Evolutionary conservation across 495 filamentous ascomycete species (phyloP), one percentile per base, ranked within the genome.

Genomic region (Hypoxylon cercidicola): DNA sequence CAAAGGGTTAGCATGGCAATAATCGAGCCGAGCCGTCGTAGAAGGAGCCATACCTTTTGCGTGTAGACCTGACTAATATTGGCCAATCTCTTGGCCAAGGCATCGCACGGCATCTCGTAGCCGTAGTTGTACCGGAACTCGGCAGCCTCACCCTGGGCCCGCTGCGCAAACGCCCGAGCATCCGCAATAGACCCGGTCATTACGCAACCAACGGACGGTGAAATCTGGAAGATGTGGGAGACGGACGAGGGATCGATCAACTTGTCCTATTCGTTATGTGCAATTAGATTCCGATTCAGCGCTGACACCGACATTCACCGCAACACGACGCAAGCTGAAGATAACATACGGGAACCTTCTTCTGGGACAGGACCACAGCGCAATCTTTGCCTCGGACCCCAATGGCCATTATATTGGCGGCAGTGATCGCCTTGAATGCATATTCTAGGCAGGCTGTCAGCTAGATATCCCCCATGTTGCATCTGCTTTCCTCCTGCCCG

Each of bases 21-120:
- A n/a, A 19, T 30, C 37, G 25, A 52, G 23, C 65, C 21, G 39
- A 40, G 15, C 39, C 39, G 50, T 66, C 41, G 65, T 61, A 60
- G 47, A 49, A 12, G 23, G 44, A 57, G 51, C 72, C 89, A 74
- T 84, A 96, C 95, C 77, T 93, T 84, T 80, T 99, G 95, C 62
- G 95, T 99, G 79, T 98, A 99, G 54, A 99, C 95, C 78, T 99
- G 95, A 80, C 92, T 97, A 81, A 99, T 97, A 76, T 99, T 99
- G 68, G 95, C 95, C 79, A 99, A 79, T 76, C 95, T 85, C 87
- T 99, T 99, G 58, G 94, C 91, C 72, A 99, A 78, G 44, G 90
- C 96, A 79, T 99, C 95, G 77, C 92, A 96, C 55, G 95, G 95
- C 96, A 99, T 99, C 83, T 99, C 95, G 78, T 99, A 99, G 75